phyloP scores from a whole-genome alignment of 768 basidiomycete genomes.

The Collybia sordida region DNA sequence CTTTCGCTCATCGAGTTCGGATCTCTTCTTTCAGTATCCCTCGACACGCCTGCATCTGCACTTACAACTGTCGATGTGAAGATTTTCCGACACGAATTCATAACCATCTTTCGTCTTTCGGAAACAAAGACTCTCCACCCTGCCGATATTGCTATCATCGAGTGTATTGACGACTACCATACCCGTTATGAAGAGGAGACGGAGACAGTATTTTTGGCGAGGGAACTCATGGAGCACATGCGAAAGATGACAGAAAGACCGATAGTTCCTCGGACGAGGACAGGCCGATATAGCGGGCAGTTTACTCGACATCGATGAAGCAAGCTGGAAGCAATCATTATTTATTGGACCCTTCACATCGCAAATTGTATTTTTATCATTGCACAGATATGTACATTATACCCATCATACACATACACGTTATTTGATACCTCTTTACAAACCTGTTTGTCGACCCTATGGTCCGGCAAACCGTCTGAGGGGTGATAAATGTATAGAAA shows the following conservation, averaged over 20 bases:
- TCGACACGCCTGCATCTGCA: slow-evolving; percentile 39
- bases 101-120: slow-evolving; percentile 60
- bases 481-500: too few relatives aligned
- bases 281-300: slow-evolving; percentile 20
- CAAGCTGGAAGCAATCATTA: background rate
- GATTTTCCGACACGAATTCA: slow-evolving; percentile 60
- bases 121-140: slow-evolving; percentile 47
- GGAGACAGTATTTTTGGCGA: slow-evolving; percentile 59
- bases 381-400: background rate
- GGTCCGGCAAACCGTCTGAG: too few relatives aligned
- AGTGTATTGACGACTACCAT: slow-evolving; percentile 45
- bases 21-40: slow-evolving; percentile 28
- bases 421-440: background rate
- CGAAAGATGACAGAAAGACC: slow-evolving; percentile 36
- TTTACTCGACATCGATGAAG: slow-evolving; percentile 20
- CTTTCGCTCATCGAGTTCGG: slow-evolving; percentile 5
- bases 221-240: slow-evolving; percentile 45
- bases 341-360: background rate
- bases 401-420: too few relatives aligned
- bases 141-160: slow-evolving; percentile 49
- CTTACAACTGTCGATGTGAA: slow-evolving; percentile 49
- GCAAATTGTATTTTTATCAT: slow-evolving; percentile 1
- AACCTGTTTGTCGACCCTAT: too few relatives aligned
- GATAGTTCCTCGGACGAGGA: slow-evolving; percentile 14
- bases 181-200: slow-evolving; percentile 58